Conservation (phyloP, 305 asterid species). For the Fraxinus platypoda region DNA sequence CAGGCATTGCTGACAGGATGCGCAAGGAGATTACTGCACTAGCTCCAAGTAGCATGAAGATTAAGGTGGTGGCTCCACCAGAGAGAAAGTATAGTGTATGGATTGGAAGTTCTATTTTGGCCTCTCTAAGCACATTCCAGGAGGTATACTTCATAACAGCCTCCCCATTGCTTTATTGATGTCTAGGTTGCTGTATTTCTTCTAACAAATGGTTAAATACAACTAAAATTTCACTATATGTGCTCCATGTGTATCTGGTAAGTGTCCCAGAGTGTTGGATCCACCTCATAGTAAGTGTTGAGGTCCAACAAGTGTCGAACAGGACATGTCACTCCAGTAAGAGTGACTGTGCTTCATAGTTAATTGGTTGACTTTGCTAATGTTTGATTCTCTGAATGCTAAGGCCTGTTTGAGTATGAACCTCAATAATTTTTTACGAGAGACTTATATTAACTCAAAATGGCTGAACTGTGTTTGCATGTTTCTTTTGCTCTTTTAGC, state of each 20-base stretch:
- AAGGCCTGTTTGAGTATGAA: not conserved
- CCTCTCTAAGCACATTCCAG: slow-evolving; percentile 71
- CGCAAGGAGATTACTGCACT: slow-evolving; percentile 66
- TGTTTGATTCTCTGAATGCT: not conserved
- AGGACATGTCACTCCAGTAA: not conserved
- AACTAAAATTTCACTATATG: not conserved
- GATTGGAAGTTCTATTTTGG: slow-evolving; percentile 69
- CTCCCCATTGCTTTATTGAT: not conserved
- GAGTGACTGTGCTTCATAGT: not conserved
- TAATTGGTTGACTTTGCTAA: not conserved
- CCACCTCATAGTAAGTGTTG: too few species aligned
- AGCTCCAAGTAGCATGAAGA: slow-evolving; percentile 65
- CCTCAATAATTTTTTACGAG: slow-evolving; percentile 6
- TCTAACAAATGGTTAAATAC: not conserved
- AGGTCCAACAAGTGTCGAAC: not conserved
- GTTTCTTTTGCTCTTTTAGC: not conserved
- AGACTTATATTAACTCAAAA: not conserved
- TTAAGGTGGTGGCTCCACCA: slow-evolving; percentile 69
- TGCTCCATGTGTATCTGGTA: not conserved
- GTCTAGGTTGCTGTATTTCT: not conserved
- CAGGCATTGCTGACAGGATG: slow-evolving; percentile 72
- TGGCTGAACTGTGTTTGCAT: not conserved
- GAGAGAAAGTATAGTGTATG: slow-evolving; percentile 74
- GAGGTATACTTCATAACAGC: slow-evolving; percentile 35
- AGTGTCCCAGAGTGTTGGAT: not conserved